These are phyloP conservation scores for Septoria linicola DNA, from an alignment of 2,329 filamentous ascomycete genomes.

Conservation along the genomic window DNA sequence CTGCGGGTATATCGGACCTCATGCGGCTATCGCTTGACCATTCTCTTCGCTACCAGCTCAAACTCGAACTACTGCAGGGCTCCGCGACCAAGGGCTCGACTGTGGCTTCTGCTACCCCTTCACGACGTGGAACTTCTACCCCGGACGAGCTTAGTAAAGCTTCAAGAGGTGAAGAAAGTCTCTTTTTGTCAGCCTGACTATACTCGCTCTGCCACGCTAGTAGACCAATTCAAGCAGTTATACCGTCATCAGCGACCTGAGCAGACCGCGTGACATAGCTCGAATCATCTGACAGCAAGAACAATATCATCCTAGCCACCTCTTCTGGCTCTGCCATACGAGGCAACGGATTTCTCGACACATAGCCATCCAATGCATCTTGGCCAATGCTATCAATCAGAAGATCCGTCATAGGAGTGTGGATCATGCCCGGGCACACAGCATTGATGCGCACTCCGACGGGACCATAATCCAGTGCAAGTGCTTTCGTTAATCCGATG, in stretches of 20 bases:
- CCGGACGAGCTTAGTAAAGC: no score
- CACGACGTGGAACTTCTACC: background rate
- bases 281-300: constrained; percentile 14
- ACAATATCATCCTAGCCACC: constrained; percentile 25
- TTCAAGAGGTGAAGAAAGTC: no score
- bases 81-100: background rate
- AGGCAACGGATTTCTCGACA: constrained; percentile 17
- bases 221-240: constrained; percentile 3
- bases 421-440: constrained; percentile 32
- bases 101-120: background rate
- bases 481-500: constrained; percentile 23
- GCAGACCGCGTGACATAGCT: constrained; percentile 14
- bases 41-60: background rate
- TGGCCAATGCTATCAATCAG: background rate
- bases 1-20: background rate
- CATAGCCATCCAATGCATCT: background rate
- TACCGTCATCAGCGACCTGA: constrained; percentile 13
- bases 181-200: no score
- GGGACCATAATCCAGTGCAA: constrained; percentile 24
- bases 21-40: background rate
- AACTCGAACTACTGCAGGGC: background rate
- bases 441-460: constrained; percentile 29
- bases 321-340: constrained; percentile 34
- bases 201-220: background rate
- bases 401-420: constrained; percentile 36